These are phyloP conservation scores for Dactylorhiza incarnata DNA, from an alignment of 106 monocot genomes.

Conservation along the genomic window DNA sequence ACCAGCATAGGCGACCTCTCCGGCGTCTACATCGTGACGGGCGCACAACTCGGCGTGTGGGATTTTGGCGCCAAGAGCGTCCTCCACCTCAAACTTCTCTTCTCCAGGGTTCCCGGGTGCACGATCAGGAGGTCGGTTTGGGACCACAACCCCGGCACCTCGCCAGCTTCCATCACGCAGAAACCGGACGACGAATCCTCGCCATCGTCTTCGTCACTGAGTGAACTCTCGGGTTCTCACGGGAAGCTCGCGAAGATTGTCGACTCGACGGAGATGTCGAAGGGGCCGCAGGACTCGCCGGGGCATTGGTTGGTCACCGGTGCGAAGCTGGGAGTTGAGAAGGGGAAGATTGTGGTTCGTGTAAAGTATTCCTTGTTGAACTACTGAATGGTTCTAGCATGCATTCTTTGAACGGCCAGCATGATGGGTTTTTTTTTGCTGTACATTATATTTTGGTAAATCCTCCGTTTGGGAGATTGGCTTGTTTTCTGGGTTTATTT, in stretches of 20 bases:
- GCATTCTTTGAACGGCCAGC: constrained; percentile 14
- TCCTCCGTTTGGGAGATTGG: neutral
- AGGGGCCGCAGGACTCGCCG: constrained; percentile 72
- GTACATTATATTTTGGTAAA: constrained; percentile 22
- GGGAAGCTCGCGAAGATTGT: constrained; percentile 59
- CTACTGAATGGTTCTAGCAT: constrained; percentile 33
- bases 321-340: constrained; percentile 86
- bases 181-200: constrained; percentile 18
- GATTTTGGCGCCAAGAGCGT: constrained; percentile 88
- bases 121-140: constrained; percentile 84
- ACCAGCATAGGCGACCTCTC: constrained; percentile 69
- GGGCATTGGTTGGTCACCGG: constrained; percentile 97
- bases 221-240: constrained; percentile 15
- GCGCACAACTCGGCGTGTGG: constrained; percentile 94
- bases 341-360: constrained; percentile 74
- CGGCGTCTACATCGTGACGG: constrained; percentile 79
- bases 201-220: constrained; percentile 30
- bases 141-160: constrained; percentile 55
- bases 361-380: constrained; percentile 92
- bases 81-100: constrained; percentile 73
- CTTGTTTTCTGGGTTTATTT: neutral
- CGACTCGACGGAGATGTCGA: constrained; percentile 63
- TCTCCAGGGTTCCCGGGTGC: constrained; percentile 72
- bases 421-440: constrained; percentile 22
- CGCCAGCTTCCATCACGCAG: neutral